Base-by-base conservation (phyloP, 2,329 filamentous ascomycete genomes). In the Botrytis byssoidea region DNA sequence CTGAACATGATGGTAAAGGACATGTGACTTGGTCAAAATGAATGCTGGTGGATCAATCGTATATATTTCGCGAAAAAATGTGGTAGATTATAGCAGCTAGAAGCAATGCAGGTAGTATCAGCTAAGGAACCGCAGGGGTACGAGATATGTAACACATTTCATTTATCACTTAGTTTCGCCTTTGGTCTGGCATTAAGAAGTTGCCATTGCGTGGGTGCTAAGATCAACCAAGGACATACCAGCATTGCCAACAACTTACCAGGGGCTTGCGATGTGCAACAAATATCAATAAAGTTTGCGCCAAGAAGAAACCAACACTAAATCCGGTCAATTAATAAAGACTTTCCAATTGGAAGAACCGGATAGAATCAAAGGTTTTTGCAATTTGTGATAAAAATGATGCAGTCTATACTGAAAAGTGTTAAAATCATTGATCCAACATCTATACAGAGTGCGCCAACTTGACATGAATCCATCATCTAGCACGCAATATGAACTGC, bases 41-140 rank as follows among this genome's bases (percentile, higher is more conserved):
- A 83, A 87, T 60, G 79, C 81, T 0, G 85, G 89, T 70, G 80
- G 76, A 18, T 84, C 84, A 6, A 85, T 91, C 60, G 80, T 85
- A 12, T 90, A 88, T 75, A 83, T 90, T 59, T 89, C 90, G 25
- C 85, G 91, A 69, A 90, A 89, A 76, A 90, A 92, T 77, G 87
- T 86, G 32, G 59, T 71, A 48, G 5, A 44, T 71, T 6, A 20
- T 40, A 37, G 18, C 25, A 51, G 48, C 48, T 25, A n/a, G 48
- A n/a, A 51, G 14, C 25, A 51, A 14, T 51, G 48, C 25, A 14
- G 3, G 10, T 51, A 18, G 25, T 3, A 14, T n/a, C 4, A n/a
- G 12, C 10, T n/a, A n/a, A 51, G 16, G 10, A n/a, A 5, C 25
- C 12, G 10, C 48, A 51, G 25, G 25, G 25, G 48, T 51, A 51